phyloP scores from a whole-genome alignment of 345 rosid species.

The Cardamine occulta region DNA sequence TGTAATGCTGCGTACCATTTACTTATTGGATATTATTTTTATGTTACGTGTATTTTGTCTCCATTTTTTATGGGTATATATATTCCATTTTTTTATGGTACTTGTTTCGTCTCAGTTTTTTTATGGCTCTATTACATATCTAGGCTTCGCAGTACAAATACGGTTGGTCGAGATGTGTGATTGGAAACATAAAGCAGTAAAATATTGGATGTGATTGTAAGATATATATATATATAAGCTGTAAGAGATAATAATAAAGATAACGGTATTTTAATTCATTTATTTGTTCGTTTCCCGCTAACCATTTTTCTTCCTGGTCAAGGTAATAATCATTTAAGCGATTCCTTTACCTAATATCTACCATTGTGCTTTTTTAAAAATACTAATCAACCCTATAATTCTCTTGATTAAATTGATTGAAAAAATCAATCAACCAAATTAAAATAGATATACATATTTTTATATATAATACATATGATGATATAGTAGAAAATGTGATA shows the following conservation, averaged over 20 bases:
- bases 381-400: background rate
- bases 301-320: too few species aligned
- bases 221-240: background rate
- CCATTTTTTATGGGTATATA: background rate
- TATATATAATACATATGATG: too few species aligned
- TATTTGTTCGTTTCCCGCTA: too few species aligned
- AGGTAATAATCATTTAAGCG: background rate
- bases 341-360: too few species aligned
- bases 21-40: constrained; percentile 17
- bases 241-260: background rate
- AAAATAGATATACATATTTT: too few species aligned
- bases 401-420: too few species aligned
- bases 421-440: too few species aligned
- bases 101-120: background rate
- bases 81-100: background rate
- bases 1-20: constrained; percentile 30
- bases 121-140: too few species aligned
- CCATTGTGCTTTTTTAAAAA: too few species aligned
- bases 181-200: background rate
- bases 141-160: background rate
- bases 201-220: background rate
- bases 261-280: too few species aligned
- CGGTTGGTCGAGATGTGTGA: background rate
- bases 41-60: background rate
- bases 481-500: too few species aligned